These are phyloP conservation scores for Puccinia horiana DNA, from an alignment of 1,284 basidiomycete genomes.

Conservation along the genomic window DNA sequence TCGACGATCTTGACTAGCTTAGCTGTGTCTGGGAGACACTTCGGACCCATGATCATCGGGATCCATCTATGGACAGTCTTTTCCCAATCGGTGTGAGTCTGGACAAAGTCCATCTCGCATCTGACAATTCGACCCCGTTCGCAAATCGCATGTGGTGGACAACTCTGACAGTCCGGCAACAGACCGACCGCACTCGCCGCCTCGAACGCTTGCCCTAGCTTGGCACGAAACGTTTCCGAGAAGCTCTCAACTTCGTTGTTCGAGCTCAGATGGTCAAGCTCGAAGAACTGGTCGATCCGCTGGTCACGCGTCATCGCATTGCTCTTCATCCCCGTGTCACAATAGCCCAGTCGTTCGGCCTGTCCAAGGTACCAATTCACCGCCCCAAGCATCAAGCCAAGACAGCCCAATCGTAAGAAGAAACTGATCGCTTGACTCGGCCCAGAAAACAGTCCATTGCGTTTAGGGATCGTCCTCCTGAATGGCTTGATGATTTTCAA, in stretches of 20 bases:
- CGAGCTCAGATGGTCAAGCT: constrained; percentile 11
- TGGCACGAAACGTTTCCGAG: constrained; percentile 56
- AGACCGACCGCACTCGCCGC: constrained; percentile 65
- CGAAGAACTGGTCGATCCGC: constrained; percentile 51
- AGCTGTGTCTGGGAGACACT: constrained; percentile 78
- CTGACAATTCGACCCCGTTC: constrained; percentile 65
- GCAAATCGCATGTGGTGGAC: constrained; percentile 79
- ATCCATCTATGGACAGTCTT: constrained; percentile 78
- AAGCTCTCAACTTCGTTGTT: not conserved
- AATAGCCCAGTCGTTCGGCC: constrained; percentile 76
- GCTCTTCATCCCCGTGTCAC: constrained; percentile 69
- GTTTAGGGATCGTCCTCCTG: constrained; percentile 50
- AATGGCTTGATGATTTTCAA: constrained; percentile 47
- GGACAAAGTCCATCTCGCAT: constrained; percentile 75
- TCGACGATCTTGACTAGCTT: constrained; percentile 75
- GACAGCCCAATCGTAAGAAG: constrained; percentile 61
- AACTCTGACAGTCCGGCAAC: constrained; percentile 73
- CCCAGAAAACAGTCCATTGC: constrained; percentile 54
- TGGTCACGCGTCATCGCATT: constrained; percentile 67
- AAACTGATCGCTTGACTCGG: constrained; percentile 61
- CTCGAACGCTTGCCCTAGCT: constrained; percentile 59
- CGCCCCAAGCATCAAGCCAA: constrained; percentile 53
- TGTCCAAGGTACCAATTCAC: constrained; percentile 60
- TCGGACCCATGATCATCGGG: constrained; percentile 74
- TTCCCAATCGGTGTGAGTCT: constrained; percentile 65